phyloP scores from a whole-genome alignment of 495 filamentous ascomycete species.

The Rusavskia elegans region DNA sequence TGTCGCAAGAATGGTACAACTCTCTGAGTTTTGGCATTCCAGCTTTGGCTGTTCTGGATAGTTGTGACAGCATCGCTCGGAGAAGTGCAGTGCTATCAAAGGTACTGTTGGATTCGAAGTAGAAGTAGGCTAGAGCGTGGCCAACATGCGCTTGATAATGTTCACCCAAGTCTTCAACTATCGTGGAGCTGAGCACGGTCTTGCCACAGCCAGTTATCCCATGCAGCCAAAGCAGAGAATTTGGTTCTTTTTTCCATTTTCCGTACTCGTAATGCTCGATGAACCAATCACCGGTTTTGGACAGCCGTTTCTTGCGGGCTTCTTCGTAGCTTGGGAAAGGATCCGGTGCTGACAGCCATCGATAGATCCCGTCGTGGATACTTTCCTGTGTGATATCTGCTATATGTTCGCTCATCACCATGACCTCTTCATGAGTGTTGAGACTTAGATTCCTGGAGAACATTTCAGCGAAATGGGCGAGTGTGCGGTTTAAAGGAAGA shows the following conservation, averaged over 20 bases:
- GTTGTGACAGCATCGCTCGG: conserved; percentile 20
- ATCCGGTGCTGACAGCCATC: conserved; percentile 3
- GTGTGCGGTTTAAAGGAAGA: too few species aligned
- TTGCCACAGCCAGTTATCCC: conserved; percentile 4
- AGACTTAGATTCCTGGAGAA: too few species aligned
- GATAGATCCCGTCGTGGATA: too few species aligned
- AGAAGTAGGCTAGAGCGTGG: conserved; percentile 21
- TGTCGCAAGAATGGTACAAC: conserved; percentile 2
- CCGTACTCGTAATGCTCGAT: background rate
- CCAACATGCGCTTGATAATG: background rate
- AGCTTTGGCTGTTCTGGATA: conserved; percentile 11
- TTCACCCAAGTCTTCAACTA: conserved; percentile 13
- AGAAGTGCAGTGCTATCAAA: conserved; percentile 19
- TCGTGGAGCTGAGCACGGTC: conserved; percentile 11
- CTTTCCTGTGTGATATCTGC: too few species aligned
- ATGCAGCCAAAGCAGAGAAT: conserved; percentile 3
- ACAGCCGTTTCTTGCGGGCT: background rate
- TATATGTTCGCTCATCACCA: too few species aligned
- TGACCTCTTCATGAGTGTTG: too few species aligned
- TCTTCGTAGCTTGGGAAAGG: background rate
- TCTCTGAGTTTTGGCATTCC: conserved; percentile 9
- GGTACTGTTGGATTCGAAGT: conserved; percentile 23
- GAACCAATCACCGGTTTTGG: conserved; percentile 1
- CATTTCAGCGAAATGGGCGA: too few species aligned
- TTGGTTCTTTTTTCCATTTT: background rate